phyloP scores from a whole-genome alignment of 139 green algal species.

The Picochlorum sp. region DNA sequence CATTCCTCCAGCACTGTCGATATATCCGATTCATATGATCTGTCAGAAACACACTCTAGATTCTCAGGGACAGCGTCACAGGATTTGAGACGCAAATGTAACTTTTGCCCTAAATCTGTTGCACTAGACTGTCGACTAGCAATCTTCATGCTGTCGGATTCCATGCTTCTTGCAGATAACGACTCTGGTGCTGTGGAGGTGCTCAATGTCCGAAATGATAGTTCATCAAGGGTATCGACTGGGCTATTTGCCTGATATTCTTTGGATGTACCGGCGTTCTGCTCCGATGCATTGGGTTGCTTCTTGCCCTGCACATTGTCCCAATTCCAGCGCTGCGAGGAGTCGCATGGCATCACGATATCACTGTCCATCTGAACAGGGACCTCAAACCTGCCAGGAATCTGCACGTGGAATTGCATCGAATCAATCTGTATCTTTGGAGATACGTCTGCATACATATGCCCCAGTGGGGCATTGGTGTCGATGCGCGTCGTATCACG shows the following conservation, averaged over 20 bases:
- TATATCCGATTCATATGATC: too few species aligned
- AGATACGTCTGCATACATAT: not conserved
- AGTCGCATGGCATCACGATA: not conserved
- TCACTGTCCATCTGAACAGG: constrained; percentile 4
- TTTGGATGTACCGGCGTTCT: too few species aligned
- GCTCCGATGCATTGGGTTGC: too few species aligned
- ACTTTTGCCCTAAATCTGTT: not conserved
- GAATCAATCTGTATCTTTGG: not conserved
- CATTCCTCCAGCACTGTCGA: too few species aligned
- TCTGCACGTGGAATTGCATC: constrained; percentile 1
- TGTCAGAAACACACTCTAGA: too few species aligned
- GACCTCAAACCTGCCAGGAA: constrained; percentile 9
- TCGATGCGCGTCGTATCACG: too few species aligned
- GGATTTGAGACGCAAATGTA: too few species aligned
- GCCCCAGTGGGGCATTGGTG: too few species aligned
- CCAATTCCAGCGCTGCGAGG: not conserved
- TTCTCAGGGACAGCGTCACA: too few species aligned
- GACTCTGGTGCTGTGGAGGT: not conserved
- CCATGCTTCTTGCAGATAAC: not conserved
- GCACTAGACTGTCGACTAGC: constrained; percentile 1
- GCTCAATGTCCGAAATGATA: not conserved
- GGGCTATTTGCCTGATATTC: too few species aligned
- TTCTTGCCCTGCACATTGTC: not conserved
- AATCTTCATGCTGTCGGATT: not conserved
- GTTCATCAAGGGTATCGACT: too few species aligned